phyloP scores from a whole-genome alignment of 2,329 filamentous ascomycete genomes.

The Calonectria henricotiae region DNA sequence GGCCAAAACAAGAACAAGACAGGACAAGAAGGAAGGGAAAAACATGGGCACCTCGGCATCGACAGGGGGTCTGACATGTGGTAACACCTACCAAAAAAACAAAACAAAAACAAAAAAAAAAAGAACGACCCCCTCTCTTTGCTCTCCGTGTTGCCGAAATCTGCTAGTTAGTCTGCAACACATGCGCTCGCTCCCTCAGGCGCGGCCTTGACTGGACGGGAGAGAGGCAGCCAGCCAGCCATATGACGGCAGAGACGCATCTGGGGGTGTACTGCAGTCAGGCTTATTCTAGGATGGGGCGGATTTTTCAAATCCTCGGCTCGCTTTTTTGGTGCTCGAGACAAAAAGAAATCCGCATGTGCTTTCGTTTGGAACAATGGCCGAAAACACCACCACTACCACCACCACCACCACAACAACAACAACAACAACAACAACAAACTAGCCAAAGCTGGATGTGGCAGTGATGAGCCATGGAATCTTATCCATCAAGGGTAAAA shows the following conservation, averaged over 20 bases:
- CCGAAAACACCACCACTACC: too few relatives aligned
- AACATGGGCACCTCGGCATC: constrained; percentile 32
- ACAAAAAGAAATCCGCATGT: background rate
- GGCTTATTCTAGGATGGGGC: constrained; percentile 5
- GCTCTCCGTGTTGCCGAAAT: constrained; percentile 1
- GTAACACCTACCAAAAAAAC: background rate
- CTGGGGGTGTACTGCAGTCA: background rate
- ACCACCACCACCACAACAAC: too few relatives aligned
- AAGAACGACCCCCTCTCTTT: background rate
- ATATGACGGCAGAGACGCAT: constrained; percentile 23
- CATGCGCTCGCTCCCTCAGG: too few relatives aligned
- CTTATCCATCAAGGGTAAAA: constrained; percentile 22
- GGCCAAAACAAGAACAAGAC: background rate
- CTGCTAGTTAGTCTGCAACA: too few relatives aligned
- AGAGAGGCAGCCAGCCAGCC: constrained; percentile 20
- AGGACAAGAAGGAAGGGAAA: background rate
- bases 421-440: too few relatives aligned
- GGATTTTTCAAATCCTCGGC: constrained; percentile 9
- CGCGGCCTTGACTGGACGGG: background rate
- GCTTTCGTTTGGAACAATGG: background rate
- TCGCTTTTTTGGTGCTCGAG: background rate
- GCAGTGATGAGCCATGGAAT: constrained; percentile 16
- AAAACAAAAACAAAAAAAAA: too few relatives aligned
- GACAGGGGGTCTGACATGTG: constrained; percentile 25
- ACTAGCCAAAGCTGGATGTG: background rate